Evolutionary conservation across 108 stramenopile species (phyloP).

Genomic region (Skeletonema grethae): DNA sequence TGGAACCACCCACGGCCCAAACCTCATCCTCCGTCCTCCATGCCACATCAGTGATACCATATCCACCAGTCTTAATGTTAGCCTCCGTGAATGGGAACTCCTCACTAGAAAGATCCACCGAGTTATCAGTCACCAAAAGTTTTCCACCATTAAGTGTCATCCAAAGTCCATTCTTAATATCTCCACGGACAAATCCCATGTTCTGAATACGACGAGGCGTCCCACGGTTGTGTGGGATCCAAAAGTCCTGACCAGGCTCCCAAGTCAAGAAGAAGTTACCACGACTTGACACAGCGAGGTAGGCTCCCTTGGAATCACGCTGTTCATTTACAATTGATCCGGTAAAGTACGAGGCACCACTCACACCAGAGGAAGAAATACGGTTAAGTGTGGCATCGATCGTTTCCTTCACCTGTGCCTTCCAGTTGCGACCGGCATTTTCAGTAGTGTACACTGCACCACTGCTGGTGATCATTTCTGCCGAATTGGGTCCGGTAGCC

Average conservation of each 20-base stretch:
- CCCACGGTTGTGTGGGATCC: slow-evolving; percentile 98
- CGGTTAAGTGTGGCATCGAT: slow-evolving; percentile 97
- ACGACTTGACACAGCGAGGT: slow-evolving; percentile 90
- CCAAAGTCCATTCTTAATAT: slow-evolving; percentile 94
- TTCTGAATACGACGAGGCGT: slow-evolving; percentile 95
- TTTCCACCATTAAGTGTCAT: slow-evolving; percentile 97
- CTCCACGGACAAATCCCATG: slow-evolving; percentile 95
- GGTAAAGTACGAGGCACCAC: slow-evolving; percentile 94
- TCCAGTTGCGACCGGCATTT: slow-evolving; percentile 97
- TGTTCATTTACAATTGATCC: slow-evolving; percentile 91
- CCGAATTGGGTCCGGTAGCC: slow-evolving; percentile 85
- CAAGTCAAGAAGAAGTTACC: slow-evolving; percentile 99
- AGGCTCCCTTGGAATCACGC: slow-evolving; percentile 83
- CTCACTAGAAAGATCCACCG: slow-evolving; percentile 62
- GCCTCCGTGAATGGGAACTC: slow-evolving; percentile 85
- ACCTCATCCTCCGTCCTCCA: slow-evolving; percentile 91
- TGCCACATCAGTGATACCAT: slow-evolving; percentile 96
- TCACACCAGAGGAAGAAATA: slow-evolving; percentile 87
- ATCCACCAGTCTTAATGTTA: slow-evolving; percentile 96
- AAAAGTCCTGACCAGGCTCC: slow-evolving; percentile 97
- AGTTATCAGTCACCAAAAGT: slow-evolving; percentile 56
- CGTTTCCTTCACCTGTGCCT: slow-evolving; percentile 97
- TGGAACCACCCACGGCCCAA: slow-evolving; percentile 96
- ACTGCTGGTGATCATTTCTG: slow-evolving; percentile 95
- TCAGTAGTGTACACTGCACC: slow-evolving; percentile 95